Base-by-base conservation (phyloP, 345 rosid species). In the Dovyalis caffra region DNA sequence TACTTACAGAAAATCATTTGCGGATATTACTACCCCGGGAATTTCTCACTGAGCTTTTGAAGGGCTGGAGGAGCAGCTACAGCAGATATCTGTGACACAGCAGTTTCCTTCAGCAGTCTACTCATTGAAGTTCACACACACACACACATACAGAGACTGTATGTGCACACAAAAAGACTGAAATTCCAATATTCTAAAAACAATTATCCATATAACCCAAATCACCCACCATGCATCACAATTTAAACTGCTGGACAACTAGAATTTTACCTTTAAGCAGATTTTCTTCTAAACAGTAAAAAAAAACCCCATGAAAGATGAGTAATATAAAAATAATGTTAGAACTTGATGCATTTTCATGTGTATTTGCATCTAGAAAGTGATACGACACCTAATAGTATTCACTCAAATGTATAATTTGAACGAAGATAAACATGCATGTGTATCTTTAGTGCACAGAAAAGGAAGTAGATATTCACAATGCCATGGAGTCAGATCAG, bases 21-120 rank as follows among this genome's bases (percentile, higher is more conserved):
- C 5, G 8, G 23, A 69, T 63, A 33, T 15, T 25, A n/a, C 83
- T 92, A 95, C 97, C 99, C 97, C 1, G 97, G 95, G 77, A 85
- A 95, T 69, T 92, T 95, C 85, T 92, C 94, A 1, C 93, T 92
- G 78, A 95, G 99, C 88, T 92, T 92, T 43, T 90, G 82, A 49
- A 95, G 94, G 76, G 97, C 97, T 15, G 97, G 97, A 77, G 99
- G 97, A 72, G 95, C 92, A 79, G 99, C 91, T 61, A 88, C 78
- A 32, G 97, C 99, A 81, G 93, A 91, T 82, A 95, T 91, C 99
- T 95, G 88, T 68, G n/a, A 69, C 38, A 81, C 28, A 69, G 45
- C 40, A 66, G 45, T 34, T 64, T 34, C 49, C 26, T 57, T 80
- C 12, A 80, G 72, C 18, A 73, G 51, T 38, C 20, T 32, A 68